phyloP scores from a whole-genome alignment of 177 flowering plant species.

The Vitis hybrid region DNA sequence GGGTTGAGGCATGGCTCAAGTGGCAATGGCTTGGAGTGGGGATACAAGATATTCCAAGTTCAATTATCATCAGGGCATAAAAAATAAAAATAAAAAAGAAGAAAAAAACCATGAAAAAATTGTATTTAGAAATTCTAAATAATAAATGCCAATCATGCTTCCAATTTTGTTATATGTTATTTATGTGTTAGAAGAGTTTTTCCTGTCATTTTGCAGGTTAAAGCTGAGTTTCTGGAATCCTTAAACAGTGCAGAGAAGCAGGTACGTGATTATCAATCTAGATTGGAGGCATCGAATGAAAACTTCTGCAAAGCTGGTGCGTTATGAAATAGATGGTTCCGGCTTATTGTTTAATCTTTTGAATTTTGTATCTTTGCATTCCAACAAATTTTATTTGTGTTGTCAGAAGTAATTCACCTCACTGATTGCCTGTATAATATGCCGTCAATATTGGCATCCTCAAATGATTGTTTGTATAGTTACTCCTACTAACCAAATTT shows the following conservation, averaged over 20 bases:
- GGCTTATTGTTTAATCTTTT: neutral
- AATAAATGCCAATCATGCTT: neutral
- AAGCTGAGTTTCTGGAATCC: conserved; percentile 83
- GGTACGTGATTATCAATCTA: conserved; percentile 55
- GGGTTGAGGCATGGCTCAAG: no score
- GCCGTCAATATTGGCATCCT: no score
- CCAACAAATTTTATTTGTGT: neutral
- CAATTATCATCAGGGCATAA: no score
- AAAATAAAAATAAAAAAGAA: no score
- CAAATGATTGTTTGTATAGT: no score
- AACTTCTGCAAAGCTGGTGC: conserved; percentile 63
- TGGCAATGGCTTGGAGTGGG: no score
- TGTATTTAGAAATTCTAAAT: no score
- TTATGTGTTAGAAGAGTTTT: neutral
- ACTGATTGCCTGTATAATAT: no score
- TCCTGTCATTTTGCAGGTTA: conserved; percentile 47
- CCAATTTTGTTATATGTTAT: neutral
- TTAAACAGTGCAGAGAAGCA: conserved; percentile 74
- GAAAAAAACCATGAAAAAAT: no score
- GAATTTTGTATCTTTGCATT: neutral
- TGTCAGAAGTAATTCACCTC: no score
- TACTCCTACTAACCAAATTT: no score
- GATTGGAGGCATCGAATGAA: conserved; percentile 46
- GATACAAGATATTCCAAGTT: no score
- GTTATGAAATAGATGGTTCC: conserved; percentile 6